Percentiles rank a stretch among this genome's conserved stretches.
Conservation (phyloP, 2,329 filamentous ascomycete genomes). For the Penicillium hesseltinei region DNA sequence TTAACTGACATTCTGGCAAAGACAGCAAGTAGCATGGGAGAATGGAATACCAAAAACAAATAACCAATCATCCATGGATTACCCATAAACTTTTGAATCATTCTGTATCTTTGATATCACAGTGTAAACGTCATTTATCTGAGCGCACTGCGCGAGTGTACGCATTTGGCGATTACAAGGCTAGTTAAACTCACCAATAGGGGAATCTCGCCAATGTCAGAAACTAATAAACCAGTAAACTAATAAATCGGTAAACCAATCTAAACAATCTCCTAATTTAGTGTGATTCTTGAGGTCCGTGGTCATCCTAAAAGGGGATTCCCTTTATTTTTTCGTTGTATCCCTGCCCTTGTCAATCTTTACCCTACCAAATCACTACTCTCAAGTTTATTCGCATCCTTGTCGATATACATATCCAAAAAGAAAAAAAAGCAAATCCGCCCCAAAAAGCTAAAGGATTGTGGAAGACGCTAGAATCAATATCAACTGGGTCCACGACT, state of each 20-base stretch:
- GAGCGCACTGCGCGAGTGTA: not conserved
- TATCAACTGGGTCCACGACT: slow-evolving; percentile 5
- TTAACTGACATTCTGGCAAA: not conserved
- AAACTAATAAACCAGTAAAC: not conserved
- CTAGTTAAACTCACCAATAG: not conserved
- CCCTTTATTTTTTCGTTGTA: not conserved
- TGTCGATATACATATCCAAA: not conserved
- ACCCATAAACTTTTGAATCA: no score
- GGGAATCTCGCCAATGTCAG: not conserved
- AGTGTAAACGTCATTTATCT: slow-evolving; percentile 5
- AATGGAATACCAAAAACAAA: not conserved
- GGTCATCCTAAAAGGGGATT: not conserved
- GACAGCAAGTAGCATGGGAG: not conserved
- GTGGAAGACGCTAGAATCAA: slow-evolving; percentile 10
- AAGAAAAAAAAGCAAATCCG: not conserved
- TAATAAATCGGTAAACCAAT: not conserved
- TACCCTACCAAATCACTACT: not conserved
- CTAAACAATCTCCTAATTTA: not conserved
- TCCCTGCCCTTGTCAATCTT: not conserved
- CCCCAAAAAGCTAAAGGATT: not conserved
- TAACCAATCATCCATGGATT: no score
- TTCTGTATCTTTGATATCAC: not conserved
- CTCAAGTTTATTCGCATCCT: not conserved
- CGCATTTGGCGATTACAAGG: not conserved
- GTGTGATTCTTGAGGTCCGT: not conserved